Evolutionary conservation across 345 rosid species (phyloP).

Genomic region (Citrus mangshanensis): DNA sequence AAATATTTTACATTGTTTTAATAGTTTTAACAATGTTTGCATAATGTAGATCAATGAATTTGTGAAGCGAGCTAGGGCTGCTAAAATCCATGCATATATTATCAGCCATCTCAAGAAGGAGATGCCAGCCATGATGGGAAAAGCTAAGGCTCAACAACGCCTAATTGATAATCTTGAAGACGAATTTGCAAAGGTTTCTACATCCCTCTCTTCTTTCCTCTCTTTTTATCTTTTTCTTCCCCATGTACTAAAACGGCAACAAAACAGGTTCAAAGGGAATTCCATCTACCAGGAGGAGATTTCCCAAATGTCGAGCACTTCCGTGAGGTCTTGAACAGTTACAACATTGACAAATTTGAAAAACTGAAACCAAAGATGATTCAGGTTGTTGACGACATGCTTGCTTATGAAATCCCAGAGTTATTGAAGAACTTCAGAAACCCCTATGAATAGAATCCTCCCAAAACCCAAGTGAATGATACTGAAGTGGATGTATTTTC

Average conservation of each 20-base stretch:
- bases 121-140: conserved; percentile 98
- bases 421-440: conserved; percentile 80
- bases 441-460: conserved; percentile 49
- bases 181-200: conserved; percentile 73
- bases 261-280: conserved; percentile 77
- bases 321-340: conserved; percentile 61
- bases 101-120: conserved; percentile 91
- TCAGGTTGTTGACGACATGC: conserved; percentile 90
- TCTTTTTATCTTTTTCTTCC: neutral
- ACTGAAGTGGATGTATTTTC: neutral
- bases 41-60: conserved; percentile 76
- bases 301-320: conserved; percentile 82
- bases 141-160: conserved; percentile 80
- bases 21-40: too few relatives aligned
- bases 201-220: neutral
- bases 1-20: neutral
- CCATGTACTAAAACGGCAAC: too few relatives aligned
- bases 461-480: neutral
- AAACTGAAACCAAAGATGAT: conserved; percentile 84
- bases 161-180: conserved; percentile 74
- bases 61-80: conserved; percentile 92
- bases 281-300: conserved; percentile 77
- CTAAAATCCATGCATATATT: conserved; percentile 87
- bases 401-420: conserved; percentile 82
- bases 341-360: conserved; percentile 79